Conservation (phyloP, 202 grass and related monocot species). For the Setaria viridis region DNA sequence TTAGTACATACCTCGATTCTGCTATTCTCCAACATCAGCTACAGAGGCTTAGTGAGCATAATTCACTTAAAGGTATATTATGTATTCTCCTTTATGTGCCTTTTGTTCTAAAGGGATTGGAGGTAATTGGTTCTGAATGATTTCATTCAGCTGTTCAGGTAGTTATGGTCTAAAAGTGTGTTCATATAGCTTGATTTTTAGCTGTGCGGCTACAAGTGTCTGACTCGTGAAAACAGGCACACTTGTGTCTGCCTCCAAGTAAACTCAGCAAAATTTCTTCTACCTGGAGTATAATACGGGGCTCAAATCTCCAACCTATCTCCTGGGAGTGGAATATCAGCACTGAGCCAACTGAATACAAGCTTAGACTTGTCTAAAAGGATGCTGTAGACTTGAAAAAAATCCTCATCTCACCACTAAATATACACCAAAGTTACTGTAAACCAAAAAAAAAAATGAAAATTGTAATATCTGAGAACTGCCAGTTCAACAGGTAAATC, state of each 20-base stretch:
- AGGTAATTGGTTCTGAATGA: not conserved
- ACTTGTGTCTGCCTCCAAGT: not conserved
- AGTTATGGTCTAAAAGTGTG: not conserved
- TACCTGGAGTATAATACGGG: not conserved
- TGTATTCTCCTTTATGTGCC: not conserved
- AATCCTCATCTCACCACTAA: not conserved
- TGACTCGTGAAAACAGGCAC: not conserved
- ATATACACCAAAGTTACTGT: not conserved
- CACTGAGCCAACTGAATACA: not conserved
- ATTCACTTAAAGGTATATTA: slow-evolving; percentile 78
- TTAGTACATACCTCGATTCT: slow-evolving; percentile 88
- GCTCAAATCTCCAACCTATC: not conserved
- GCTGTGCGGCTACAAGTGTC: not conserved
- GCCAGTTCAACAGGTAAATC: not conserved
- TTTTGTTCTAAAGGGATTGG: slow-evolving; percentile 24
- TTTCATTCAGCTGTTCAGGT: not conserved
- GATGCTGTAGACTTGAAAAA: not conserved
- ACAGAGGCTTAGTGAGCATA: slow-evolving; percentile 61
- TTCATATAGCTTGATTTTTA: slow-evolving; percentile 19
- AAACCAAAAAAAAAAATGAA: too few species aligned
- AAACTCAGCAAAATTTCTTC: not conserved
- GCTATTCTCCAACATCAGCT: slow-evolving; percentile 91
- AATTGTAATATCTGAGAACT: not conserved
- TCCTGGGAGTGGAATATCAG: not conserved
- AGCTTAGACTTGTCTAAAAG: not conserved